phyloP scores from a whole-genome alignment of 1,284 basidiomycete genomes.

The Ganoderma resinaceum region DNA sequence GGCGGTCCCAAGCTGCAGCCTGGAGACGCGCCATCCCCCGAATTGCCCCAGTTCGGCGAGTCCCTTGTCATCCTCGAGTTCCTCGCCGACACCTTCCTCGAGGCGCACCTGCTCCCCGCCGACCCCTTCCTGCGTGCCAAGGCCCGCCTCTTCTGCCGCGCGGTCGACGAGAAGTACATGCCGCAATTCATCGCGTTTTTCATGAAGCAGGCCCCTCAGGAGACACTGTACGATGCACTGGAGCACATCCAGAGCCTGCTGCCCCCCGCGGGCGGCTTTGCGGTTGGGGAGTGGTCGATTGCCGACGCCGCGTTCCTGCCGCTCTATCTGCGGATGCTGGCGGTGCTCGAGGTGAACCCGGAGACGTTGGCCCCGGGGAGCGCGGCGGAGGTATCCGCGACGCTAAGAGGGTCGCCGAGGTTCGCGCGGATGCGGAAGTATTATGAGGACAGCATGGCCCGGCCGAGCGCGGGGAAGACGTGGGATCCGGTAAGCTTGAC shows the following conservation, averaged over 20 bases:
- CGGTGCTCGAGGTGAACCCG: slow-evolving; percentile 38
- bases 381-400: slow-evolving; percentile 34
- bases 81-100: slow-evolving; percentile 60
- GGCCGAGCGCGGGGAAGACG: slow-evolving; percentile 40
- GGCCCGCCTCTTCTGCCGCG: slow-evolving; percentile 66
- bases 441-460: slow-evolving; percentile 35
- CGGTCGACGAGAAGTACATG: slow-evolving; percentile 50
- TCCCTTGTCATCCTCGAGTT: slow-evolving; percentile 70
- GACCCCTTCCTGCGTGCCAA: slow-evolving; percentile 63
- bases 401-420: slow-evolving; percentile 31
- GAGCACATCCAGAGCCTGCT: slow-evolving; percentile 44
- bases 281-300: slow-evolving; percentile 49
- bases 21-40: slow-evolving; percentile 56
- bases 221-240: slow-evolving; percentile 44
- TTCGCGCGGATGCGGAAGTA: slow-evolving; percentile 42
- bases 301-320: slow-evolving; percentile 60
- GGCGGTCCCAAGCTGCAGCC: slow-evolving; percentile 60
- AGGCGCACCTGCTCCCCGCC: slow-evolving; percentile 53
- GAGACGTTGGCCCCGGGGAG: slow-evolving; percentile 38
- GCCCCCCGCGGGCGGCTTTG: slow-evolving; percentile 38
- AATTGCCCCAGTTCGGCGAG: slow-evolving; percentile 62
- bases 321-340: slow-evolving; percentile 40
- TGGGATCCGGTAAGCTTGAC: slow-evolving; percentile 40
- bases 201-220: slow-evolving; percentile 44
- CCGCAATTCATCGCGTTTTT: slow-evolving; percentile 39